Evolutionary conservation across 768 basidiomycete species (phyloP).

Genomic region (Leccinellum albellum): DNA sequence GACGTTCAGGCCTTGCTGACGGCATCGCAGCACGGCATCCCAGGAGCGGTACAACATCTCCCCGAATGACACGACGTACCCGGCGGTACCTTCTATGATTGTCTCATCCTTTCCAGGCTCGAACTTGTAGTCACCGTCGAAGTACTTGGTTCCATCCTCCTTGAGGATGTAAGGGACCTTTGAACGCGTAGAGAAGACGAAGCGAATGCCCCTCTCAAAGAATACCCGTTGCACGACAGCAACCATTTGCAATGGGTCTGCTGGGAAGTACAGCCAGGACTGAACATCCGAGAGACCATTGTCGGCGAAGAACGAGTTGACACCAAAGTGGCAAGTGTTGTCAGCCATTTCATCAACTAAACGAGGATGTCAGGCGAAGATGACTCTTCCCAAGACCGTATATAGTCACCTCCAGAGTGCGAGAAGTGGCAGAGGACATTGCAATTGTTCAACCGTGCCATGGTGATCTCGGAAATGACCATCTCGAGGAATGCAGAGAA

Average conservation of each 20-base stretch:
- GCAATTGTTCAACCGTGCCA: slow-evolving; percentile 88
- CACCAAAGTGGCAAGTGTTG: slow-evolving; percentile 61
- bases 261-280: slow-evolving; percentile 85
- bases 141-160: slow-evolving; percentile 67
- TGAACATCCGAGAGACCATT: slow-evolving; percentile 80
- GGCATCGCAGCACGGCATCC: slow-evolving; percentile 75
- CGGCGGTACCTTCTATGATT: slow-evolving; percentile 70
- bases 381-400: neutral
- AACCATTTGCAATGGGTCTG: slow-evolving; percentile 76
- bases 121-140: slow-evolving; percentile 70
- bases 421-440: slow-evolving; percentile 89
- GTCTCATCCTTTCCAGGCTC: slow-evolving; percentile 82
- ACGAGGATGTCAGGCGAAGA: neutral
- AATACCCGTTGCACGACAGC: slow-evolving; percentile 75
- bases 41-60: slow-evolving; percentile 83
- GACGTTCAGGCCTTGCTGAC: slow-evolving; percentile 71
- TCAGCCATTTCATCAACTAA: slow-evolving; percentile 70
- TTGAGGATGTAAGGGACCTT: slow-evolving; percentile 86
- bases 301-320: slow-evolving; percentile 87
- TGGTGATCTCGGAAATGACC: slow-evolving; percentile 84
- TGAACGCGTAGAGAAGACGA: slow-evolving; percentile 85
- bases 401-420: slow-evolving; percentile 69
- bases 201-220: slow-evolving; percentile 79
- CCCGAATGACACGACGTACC: slow-evolving; percentile 82
- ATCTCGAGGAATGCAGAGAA: slow-evolving; percentile 93